These are phyloP conservation scores for Pinus tabuliformis DNA, from an alignment of 75 land plant genomes.

Conservation along the genomic window DNA sequence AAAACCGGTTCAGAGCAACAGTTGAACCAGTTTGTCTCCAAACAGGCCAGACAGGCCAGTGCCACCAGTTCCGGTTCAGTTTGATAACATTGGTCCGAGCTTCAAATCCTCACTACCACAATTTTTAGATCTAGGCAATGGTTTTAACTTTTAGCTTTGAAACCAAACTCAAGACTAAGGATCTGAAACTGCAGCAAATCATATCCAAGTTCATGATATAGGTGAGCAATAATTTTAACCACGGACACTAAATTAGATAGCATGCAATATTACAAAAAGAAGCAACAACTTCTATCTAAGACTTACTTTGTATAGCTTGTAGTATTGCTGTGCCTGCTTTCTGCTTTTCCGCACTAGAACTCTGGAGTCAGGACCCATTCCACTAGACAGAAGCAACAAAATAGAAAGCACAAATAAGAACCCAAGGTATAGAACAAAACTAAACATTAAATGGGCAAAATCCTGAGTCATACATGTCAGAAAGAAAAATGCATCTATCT, in stretches of 20 bases:
- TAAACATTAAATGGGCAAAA: background rate
- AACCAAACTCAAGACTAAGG: background rate
- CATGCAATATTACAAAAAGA: background rate
- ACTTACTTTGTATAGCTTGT: slow-evolving; percentile 77
- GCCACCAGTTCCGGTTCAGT: too few species aligned
- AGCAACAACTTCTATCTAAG: background rate
- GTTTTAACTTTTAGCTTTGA: background rate
- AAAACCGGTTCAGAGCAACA: too few species aligned
- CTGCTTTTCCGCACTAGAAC: slow-evolving; percentile 95
- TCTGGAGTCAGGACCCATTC: slow-evolving; percentile 99
- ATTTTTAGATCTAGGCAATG: background rate
- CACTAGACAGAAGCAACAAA: slow-evolving; percentile 39
- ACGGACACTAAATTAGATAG: background rate
- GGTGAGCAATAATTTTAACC: background rate
- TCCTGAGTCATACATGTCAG: background rate
- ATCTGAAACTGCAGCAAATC: background rate
- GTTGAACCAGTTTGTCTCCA: too few species aligned
- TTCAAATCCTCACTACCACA: background rate
- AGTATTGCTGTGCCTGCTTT: slow-evolving; percentile 94
- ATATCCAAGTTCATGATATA: background rate
- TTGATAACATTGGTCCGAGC: background rate
- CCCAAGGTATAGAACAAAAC: background rate
- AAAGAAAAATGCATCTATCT: background rate
- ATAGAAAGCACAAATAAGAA: background rate
- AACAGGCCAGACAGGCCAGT: too few species aligned